Evolutionary conservation across 2,329 filamentous ascomycete species (phyloP).

Genomic region (Ploettnerulaceae sp.): DNA sequence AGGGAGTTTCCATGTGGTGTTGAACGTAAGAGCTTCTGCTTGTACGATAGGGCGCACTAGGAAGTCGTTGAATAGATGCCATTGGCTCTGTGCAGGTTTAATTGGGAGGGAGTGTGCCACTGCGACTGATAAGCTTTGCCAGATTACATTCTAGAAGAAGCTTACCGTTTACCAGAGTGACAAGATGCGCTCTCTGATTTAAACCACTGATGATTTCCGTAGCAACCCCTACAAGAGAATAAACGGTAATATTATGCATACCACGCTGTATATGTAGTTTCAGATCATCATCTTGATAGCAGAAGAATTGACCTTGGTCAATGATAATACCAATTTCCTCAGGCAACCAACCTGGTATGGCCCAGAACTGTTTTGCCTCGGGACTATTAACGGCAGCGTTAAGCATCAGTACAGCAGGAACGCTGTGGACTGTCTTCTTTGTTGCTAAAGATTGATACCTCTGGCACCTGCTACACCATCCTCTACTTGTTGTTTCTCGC

Average conservation of each 20-base stretch:
- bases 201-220: conserved; percentile 84
- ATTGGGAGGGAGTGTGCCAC: conserved; percentile 62
- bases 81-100: conserved; percentile 60
- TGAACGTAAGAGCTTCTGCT: conserved; percentile 85
- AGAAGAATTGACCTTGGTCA: conserved; percentile 87
- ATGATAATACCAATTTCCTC: conserved; percentile 91
- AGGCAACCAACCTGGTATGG: conserved; percentile 83
- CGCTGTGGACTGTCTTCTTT: conserved; percentile 73
- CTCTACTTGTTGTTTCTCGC: conserved; percentile 79
- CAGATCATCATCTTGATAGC: conserved; percentile 89
- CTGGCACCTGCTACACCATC: conserved; percentile 90
- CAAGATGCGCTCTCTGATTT: conserved; percentile 82
- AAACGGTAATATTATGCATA: conserved; percentile 77
- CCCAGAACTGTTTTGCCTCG: conserved; percentile 78
- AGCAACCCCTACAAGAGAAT: conserved; percentile 85
- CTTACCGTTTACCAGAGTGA: conserved; percentile 82
- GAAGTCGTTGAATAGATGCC: conserved; percentile 98
- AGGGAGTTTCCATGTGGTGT: conserved; percentile 86
- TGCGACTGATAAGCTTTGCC: conserved; percentile 32
- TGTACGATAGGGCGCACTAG: conserved; percentile 74
- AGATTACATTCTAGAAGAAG: background rate
- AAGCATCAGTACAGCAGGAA: conserved; percentile 83
- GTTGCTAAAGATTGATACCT: conserved; percentile 85
- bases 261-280: conserved; percentile 73
- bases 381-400: conserved; percentile 72